Conservation (phyloP, 192 early-diverging fungal species). For the Coemansia sp. region DNA sequence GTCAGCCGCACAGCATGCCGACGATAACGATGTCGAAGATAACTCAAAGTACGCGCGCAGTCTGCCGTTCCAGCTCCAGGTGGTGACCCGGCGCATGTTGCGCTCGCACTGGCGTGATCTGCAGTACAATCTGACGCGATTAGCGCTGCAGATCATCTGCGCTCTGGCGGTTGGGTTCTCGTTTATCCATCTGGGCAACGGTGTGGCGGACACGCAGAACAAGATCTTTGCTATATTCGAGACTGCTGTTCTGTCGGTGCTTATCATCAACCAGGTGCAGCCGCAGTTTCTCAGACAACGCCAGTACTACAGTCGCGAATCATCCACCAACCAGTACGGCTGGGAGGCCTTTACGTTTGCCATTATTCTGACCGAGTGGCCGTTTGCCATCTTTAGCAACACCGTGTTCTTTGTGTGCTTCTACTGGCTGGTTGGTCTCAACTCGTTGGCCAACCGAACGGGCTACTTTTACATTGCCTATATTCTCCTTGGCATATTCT, state of each 20-base stretch:
- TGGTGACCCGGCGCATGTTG: slow-evolving; percentile 68
- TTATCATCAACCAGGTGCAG: slow-evolving; percentile 70
- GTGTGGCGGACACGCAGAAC: slow-evolving; percentile 64
- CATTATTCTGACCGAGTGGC: slow-evolving; percentile 68
- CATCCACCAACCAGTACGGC: slow-evolving; percentile 66
- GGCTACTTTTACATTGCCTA: slow-evolving; percentile 70
- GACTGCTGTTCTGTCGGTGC: slow-evolving; percentile 65
- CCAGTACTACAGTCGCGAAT: slow-evolving; percentile 66
- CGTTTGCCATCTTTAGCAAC: slow-evolving; percentile 63
- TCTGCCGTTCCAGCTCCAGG: slow-evolving; percentile 53
- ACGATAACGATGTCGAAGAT: slow-evolving; percentile 25
- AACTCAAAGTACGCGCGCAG: slow-evolving; percentile 54
- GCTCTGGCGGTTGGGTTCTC: slow-evolving; percentile 73
- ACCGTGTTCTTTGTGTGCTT: slow-evolving; percentile 71
- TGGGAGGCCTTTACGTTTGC: slow-evolving; percentile 67
- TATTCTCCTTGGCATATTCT: slow-evolving; percentile 63
- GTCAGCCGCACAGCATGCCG: slow-evolving; percentile 8
- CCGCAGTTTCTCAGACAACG: slow-evolving; percentile 71
- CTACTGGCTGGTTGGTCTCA: slow-evolving; percentile 77
- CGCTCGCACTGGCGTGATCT: slow-evolving; percentile 71
- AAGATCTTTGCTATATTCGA: slow-evolving; percentile 73
- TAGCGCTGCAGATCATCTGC: slow-evolving; percentile 60
- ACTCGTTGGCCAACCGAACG: slow-evolving; percentile 42
- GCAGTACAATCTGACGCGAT: slow-evolving; percentile 74
- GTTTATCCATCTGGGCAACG: slow-evolving; percentile 63